Base-by-base conservation (phyloP, 2,329 filamentous ascomycete species). In the Hymenoscyphus linearis region DNA sequence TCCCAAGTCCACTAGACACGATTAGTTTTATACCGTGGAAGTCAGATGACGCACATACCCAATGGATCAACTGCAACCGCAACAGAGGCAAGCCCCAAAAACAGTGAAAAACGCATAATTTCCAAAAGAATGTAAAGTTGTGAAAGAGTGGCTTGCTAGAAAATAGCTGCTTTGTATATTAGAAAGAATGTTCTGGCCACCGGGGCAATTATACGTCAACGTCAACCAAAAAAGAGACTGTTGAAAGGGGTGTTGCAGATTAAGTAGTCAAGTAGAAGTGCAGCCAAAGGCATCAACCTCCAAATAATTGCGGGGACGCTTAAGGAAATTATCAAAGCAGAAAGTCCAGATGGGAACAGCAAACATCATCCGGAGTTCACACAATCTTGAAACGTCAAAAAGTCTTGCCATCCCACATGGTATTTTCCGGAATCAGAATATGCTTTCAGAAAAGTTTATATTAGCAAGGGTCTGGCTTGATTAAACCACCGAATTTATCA, bases 1-100 rank as follows among this genome's bases (percentile, higher is more conserved):
- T 3, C 78, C 79, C 22, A 92, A 77, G 62, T 88, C 77, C 14
- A 91, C 62, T 18, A 27, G 12, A 14, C 18, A 22, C 13, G 2
- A 26, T 50, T 50, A 50, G 13, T 22, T 22, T 18, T 50, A 25
- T 18, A 12, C 10, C 18, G 13, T 10, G 22, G 13, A 12, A 13
- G 4, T 22, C 2, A 50, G 25, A 50, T 22, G 2, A 4, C 25
- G 16, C 5, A 56, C 25, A 16, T 40, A 56, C 54, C 44, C 22
- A 50, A 14, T 22, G 44, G 44, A 16, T 35, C 35, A 12, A 18
- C 54, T 5, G 36, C 35, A 2, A 56, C 34, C 25, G 54, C 31
- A 26, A 56, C 22, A 3, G 35, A 37, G 9, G 35, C 18, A 36
- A 56, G 13, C 9, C 31, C n/a, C 18, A 56, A 25, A 26, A 52